These are phyloP conservation scores for Phytopythium kandeliae DNA, from an alignment of 352 stramenopile genomes.

Conservation along the genomic window DNA sequence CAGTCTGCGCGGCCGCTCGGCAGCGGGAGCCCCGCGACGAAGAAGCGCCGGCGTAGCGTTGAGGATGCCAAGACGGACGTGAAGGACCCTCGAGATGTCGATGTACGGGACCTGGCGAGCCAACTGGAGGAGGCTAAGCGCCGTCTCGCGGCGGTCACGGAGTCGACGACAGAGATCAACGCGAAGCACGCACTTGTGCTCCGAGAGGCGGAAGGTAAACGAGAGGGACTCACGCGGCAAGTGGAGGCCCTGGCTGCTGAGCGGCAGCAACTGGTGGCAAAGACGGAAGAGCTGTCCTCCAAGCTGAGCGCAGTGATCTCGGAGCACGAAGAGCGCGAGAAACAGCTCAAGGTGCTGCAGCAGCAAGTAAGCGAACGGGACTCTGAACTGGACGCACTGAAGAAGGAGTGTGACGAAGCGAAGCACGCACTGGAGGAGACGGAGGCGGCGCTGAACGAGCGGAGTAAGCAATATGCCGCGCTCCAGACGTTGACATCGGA, in stretches of 20 bases:
- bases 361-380: constrained; percentile 4
- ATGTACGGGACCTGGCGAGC: background rate
- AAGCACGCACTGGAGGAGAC: constrained; percentile 12
- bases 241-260: constrained; percentile 15
- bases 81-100: background rate
- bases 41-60: constrained; percentile 12
- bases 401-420: constrained; percentile 7
- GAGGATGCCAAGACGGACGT: constrained; percentile 15
- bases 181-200: constrained; percentile 10
- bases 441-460: constrained; percentile 12
- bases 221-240: constrained; percentile 14
- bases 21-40: constrained; percentile 5
- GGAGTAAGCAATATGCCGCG: constrained; percentile 15
- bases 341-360: constrained; percentile 15
- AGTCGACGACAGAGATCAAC: background rate
- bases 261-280: constrained; percentile 16
- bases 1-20: background rate
- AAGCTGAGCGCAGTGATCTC: background rate
- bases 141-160: background rate
- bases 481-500: constrained; percentile 24
- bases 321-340: constrained; percentile 17
- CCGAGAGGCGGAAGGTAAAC: constrained; percentile 10
- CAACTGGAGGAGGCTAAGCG: background rate
- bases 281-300: constrained; percentile 2
- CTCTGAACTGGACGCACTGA: constrained; percentile 9